Conservation (phyloP, 192 early-diverging fungal genomes). For the Dispira parvispora region DNA sequence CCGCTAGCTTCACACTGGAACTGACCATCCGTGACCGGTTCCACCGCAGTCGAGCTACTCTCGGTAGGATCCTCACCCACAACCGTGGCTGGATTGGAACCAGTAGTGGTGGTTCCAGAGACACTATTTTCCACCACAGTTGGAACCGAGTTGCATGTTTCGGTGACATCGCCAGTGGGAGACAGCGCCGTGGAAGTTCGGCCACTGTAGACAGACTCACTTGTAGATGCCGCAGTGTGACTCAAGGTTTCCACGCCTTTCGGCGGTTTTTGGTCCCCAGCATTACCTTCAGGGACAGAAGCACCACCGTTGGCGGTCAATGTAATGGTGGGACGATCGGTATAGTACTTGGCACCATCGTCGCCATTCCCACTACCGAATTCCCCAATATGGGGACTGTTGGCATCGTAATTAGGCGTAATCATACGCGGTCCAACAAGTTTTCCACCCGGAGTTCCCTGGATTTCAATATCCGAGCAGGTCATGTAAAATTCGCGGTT, state of each 20-base stretch:
- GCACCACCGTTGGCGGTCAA: not conserved
- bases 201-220: not conserved
- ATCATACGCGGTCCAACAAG: slow-evolving; percentile 14
- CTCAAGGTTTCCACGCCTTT: not conserved
- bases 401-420: slow-evolving; percentile 8
- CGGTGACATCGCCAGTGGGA: not conserved
- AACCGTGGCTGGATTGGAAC: not conserved
- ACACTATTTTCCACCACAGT: not conserved
- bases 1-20: not conserved
- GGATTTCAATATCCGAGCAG: slow-evolving; percentile 22
- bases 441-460: not conserved
- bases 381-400: slow-evolving; percentile 8
- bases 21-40: not conserved
- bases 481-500: slow-evolving; percentile 27
- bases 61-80: not conserved
- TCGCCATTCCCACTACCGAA: slow-evolving; percentile 3
- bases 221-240: not conserved
- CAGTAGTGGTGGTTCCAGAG: not conserved
- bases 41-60: not conserved
- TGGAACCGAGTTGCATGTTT: not conserved
- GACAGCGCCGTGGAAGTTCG: not conserved
- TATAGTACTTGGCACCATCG: slow-evolving; percentile 11
- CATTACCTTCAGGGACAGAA: not conserved
- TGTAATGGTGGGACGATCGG: not conserved
- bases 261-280: not conserved